Conservation (phyloP, 139 green algal genomes). For the Chara braunii region DNA sequence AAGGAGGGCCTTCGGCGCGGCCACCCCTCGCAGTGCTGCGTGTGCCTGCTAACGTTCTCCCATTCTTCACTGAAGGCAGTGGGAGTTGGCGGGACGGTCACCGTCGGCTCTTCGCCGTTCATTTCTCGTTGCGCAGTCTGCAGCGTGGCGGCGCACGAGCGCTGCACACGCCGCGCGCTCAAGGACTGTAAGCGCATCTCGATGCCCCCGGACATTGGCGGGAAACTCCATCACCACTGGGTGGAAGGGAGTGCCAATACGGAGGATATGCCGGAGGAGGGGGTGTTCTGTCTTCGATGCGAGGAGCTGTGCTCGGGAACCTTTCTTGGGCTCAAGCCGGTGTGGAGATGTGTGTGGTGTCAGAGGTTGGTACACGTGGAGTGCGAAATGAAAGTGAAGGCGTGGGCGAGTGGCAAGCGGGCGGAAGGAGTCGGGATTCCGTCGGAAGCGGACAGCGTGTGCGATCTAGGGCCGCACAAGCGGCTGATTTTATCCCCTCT, state of each 20-base stretch:
- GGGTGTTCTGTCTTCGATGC: constrained; percentile 27
- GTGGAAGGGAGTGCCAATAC: constrained; percentile 14
- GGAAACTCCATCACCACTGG: constrained; percentile 24
- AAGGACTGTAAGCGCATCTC: constrained; percentile 45
- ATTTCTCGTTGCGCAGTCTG: constrained; percentile 50
- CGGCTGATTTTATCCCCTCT: constrained; percentile 33
- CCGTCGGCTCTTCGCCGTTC: too few relatives aligned
- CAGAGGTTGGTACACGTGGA: constrained; percentile 51
- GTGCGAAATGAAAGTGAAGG: constrained; percentile 42
- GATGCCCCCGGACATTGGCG: not conserved
- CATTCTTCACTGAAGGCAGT: too few relatives aligned
- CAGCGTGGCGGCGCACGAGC: constrained; percentile 51
- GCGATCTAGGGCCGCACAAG: constrained; percentile 24
- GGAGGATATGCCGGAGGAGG: constrained; percentile 40
- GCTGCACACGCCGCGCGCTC: constrained; percentile 43
- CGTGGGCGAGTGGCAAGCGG: constrained; percentile 18
- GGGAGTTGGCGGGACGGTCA: too few relatives aligned
- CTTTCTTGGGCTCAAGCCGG: constrained; percentile 50
- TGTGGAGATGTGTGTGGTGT: constrained; percentile 67
- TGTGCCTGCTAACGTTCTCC: too few relatives aligned
- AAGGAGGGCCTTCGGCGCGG: too few relatives aligned
- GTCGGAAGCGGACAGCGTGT: constrained; percentile 3
- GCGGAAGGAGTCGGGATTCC: not conserved
- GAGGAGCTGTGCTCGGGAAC: constrained; percentile 43
- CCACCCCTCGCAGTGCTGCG: too few relatives aligned